Evolutionary conservation across 2,329 filamentous ascomycete genomes (phyloP).

Genomic region (Thielaviopsis punctulata): DNA sequence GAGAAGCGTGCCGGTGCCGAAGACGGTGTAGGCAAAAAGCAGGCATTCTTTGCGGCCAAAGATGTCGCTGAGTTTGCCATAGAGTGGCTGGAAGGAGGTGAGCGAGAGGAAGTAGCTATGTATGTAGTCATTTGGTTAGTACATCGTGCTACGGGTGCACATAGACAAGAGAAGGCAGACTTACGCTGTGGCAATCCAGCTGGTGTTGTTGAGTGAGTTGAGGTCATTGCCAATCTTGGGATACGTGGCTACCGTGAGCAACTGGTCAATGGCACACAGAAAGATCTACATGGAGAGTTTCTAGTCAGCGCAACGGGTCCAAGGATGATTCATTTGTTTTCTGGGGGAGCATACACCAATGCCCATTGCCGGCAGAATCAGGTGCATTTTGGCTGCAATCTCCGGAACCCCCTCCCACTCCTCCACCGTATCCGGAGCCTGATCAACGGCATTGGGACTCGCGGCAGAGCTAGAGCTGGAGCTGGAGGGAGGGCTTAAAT

Average conservation of each 20-base stretch:
- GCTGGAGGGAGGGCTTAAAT: too few relatives aligned
- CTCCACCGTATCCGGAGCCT: not conserved
- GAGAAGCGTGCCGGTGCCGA: constrained; percentile 36
- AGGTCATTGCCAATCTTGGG: constrained; percentile 61
- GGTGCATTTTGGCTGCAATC: constrained; percentile 21
- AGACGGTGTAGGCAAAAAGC: constrained; percentile 31
- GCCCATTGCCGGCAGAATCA: constrained; percentile 23
- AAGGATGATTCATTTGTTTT: too few relatives aligned
- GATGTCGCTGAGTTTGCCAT: constrained; percentile 43
- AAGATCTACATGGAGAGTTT: constrained; percentile 23
- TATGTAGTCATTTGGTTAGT: not conserved
- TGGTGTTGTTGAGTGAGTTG: constrained; percentile 54
- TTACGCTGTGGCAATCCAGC: constrained; percentile 48
- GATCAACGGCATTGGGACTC: not conserved
- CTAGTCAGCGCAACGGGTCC: not conserved
- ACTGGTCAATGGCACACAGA: constrained; percentile 57
- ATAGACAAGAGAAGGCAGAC: not conserved
- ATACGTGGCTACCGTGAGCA: constrained; percentile 62
- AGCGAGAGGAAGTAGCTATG: constrained; percentile 52
- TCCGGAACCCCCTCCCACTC: constrained; percentile 15
- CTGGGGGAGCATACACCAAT: constrained; percentile 40
- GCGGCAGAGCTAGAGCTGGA: not conserved
- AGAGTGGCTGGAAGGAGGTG: constrained; percentile 43
- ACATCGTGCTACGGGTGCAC: not conserved
- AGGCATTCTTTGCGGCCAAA: constrained; percentile 40